Conservation (phyloP, 768 basidiomycete species). For the Phanerochaete sordida region DNA sequence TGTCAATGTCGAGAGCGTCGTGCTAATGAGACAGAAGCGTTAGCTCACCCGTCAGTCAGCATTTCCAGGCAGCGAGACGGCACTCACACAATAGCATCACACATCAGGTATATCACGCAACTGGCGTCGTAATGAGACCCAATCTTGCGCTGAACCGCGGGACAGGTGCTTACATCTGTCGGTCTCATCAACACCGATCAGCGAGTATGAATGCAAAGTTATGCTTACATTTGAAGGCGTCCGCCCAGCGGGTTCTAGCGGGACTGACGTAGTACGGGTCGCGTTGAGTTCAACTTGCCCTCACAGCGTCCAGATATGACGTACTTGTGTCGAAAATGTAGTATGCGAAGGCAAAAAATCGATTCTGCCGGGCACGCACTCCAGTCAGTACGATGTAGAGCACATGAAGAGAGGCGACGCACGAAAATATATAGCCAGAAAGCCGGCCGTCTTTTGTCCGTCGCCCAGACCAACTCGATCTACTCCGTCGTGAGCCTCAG, state of each 20-base stretch:
- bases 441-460: slow-evolving; percentile 5
- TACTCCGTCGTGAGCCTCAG: neutral
- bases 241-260: slow-evolving; percentile 1
- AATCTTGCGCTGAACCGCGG: neutral
- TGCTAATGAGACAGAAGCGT: too few relatives aligned
- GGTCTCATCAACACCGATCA: too few relatives aligned
- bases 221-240: slow-evolving; percentile 5
- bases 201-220: too few relatives aligned
- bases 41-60: too few relatives aligned
- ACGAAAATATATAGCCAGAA: slow-evolving; percentile 15
- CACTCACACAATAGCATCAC: slow-evolving; percentile 10
- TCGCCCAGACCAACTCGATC: slow-evolving; percentile 11
- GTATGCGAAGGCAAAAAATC: slow-evolving; percentile 8
- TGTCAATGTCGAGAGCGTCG: neutral
- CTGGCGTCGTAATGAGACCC: neutral
- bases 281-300: neutral
- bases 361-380: slow-evolving; percentile 4
- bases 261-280: neutral
- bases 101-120: slow-evolving; percentile 12
- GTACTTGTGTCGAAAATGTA: slow-evolving; percentile 13
- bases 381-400: too few relatives aligned
- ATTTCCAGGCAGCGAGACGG: too few relatives aligned
- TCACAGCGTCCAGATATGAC: neutral
- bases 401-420: neutral
- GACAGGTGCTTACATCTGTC: too few relatives aligned